Percentiles rank a stretch among this genome's conserved stretches.
Evolutionary conservation across 2,329 filamentous ascomycete species (phyloP).

Genomic region (Neopestalotiopsis clavispora): DNA sequence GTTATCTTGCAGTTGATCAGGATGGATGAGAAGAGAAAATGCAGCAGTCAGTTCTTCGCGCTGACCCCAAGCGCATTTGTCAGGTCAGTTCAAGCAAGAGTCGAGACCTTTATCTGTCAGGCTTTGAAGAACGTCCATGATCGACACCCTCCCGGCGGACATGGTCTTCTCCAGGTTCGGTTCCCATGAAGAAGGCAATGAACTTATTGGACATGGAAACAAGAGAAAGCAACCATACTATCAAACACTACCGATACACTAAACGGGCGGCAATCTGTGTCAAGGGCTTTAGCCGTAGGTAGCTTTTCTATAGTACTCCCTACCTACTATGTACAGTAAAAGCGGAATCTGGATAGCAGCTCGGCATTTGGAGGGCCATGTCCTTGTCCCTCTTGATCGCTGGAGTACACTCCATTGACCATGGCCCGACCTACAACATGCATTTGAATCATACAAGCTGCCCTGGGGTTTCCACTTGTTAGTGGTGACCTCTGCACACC

Average conservation of each 20-base stretch:
- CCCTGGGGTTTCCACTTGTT: slow-evolving; percentile 28
- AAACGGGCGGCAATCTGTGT: slow-evolving; percentile 1
- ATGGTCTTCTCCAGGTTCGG: no score
- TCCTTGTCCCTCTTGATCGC: slow-evolving; percentile 21
- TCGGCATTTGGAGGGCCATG: slow-evolving; percentile 16
- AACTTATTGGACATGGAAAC: neutral
- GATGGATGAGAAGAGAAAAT: no score
- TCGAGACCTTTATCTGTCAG: no score
- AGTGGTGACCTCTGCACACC: slow-evolving; percentile 34
- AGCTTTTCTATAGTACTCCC: no score
- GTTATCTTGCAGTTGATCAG: no score
- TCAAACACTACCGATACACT: neutral
- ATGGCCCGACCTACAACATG: slow-evolving; percentile 27
- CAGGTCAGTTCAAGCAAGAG: no score
- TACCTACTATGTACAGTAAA: no score
- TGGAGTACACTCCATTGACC: slow-evolving; percentile 36
- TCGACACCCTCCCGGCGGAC: no score
- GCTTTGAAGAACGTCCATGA: no score
- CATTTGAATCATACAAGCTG: slow-evolving; percentile 25
- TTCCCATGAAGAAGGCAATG: no score
- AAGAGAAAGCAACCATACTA: neutral
- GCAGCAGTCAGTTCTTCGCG: no score
- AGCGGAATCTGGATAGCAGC: slow-evolving; percentile 5
- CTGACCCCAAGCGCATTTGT: no score
- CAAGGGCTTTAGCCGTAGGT: neutral